Base-by-base conservation (phyloP, 73 alveolate genomes). In the Diophrys sp. region DNA sequence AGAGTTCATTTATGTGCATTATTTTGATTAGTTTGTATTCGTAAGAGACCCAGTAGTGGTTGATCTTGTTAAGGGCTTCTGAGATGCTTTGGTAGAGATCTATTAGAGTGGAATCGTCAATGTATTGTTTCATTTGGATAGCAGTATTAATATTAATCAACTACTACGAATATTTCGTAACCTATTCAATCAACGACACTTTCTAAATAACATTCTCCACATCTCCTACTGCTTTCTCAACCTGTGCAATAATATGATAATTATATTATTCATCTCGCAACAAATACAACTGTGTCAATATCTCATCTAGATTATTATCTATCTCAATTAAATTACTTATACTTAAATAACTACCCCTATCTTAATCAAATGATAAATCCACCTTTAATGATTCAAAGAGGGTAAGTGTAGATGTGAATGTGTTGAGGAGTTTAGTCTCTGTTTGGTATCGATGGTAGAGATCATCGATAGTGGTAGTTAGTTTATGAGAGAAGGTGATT, bases 191-290 rank as follows among this genome's bases (percentile, higher is more conserved):
- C 5, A 44, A 18, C n/a, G 62, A 44, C 5, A 44, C 62, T 44
- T 44, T 44, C 18, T 44, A 44, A 44, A 44, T 44, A 11, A 75
- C 88, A 25, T 82, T 77, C 29, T 75, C 81, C 26, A 67, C 33
- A 77, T 81, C 75, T 1, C 75, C 25, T 25, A 87, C 87, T 27
- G 88, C 29, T 30, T 74, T 87, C 66, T 87, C 62, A 11, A 44
- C 62, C 18, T 44, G 18, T 11, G 5, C n/a, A 44, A 44, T 44
- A 18, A 44, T 44, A 44, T 44, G 62, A 44, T 11, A 44, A 18
- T 44, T 44, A 44, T 11, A 44, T 44, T 5, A 18, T 44, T 44
- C 62, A 44, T 44, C 62, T 44, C 62, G 5, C 5, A 44, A 18
- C 18, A 44, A 44, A 44, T 44, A 44, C 62, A 44, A 18, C 18